These are phyloP conservation scores for Tricladium varicosporioides DNA, from an alignment of 2,329 filamentous ascomycete genomes.

Conservation along the genomic window DNA sequence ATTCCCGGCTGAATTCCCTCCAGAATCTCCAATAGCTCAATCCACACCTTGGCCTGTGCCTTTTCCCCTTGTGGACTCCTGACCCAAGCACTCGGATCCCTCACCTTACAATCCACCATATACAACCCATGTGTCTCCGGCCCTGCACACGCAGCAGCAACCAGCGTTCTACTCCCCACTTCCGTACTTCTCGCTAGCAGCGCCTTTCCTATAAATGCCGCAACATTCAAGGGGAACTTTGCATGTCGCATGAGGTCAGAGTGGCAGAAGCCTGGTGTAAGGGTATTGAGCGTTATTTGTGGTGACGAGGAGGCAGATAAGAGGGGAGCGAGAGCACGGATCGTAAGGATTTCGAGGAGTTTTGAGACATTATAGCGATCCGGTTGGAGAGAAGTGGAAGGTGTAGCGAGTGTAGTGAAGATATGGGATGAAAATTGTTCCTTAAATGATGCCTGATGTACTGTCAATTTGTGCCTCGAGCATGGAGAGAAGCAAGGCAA, in stretches of 20 bases:
- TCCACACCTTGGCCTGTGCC: conserved; percentile 39
- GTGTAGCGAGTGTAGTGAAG: conserved; percentile 21
- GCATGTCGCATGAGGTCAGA: conserved; percentile 34
- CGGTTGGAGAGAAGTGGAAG: conserved; percentile 18
- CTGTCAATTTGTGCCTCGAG: neutral
- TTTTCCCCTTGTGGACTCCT: conserved; percentile 38
- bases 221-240: conserved; percentile 25
- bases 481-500: neutral
- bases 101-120: conserved; percentile 28
- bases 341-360: conserved; percentile 33
- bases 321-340: conserved; percentile 33
- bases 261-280: conserved; percentile 36
- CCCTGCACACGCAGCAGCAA: conserved; percentile 31
- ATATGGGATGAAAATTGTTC: conserved; percentile 23
- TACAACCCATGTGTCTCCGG: conserved; percentile 33
- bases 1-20: conserved; percentile 43
- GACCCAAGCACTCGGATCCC: conserved; percentile 34
- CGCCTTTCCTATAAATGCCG: conserved; percentile 24
- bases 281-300: conserved; percentile 34
- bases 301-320: conserved; percentile 24
- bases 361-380: conserved; percentile 37
- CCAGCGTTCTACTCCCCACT: conserved; percentile 35
- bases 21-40: conserved; percentile 42
- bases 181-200: conserved; percentile 33
- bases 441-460: conserved; percentile 26